phyloP scores from a whole-genome alignment of 768 basidiomycete species.

The Suillus clintonianus region DNA sequence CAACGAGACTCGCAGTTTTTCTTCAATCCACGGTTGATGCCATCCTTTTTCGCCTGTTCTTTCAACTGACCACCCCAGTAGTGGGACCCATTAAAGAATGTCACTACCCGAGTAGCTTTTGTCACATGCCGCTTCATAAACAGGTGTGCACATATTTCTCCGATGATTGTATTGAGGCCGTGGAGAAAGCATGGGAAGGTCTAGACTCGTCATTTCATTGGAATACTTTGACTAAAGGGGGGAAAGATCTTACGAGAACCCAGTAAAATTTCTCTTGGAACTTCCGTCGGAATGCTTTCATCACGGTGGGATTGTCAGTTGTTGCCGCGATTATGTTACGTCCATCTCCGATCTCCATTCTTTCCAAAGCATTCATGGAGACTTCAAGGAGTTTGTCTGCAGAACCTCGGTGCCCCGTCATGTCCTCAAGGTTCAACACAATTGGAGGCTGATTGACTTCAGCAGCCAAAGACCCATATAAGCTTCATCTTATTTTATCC shows the following conservation, averaged over 20 bases:
- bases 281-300: constrained; percentile 26
- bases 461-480: constrained; percentile 26
- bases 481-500: constrained; percentile 20
- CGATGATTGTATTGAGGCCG: too few species aligned
- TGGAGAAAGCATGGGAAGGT: constrained; percentile 20
- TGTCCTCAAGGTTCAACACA: constrained; percentile 23
- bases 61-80: constrained; percentile 38
- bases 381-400: constrained; percentile 25
- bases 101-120: constrained; percentile 16
- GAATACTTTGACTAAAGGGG: constrained; percentile 7
- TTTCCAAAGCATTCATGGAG: too few species aligned
- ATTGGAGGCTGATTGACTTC: constrained; percentile 23
- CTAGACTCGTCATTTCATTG: constrained; percentile 23
- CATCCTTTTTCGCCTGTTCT: constrained; percentile 10
- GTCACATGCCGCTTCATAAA: not conserved
- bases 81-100: constrained; percentile 35
- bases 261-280: constrained; percentile 3
- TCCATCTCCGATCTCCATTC: constrained; percentile 7
- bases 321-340: constrained; percentile 23
- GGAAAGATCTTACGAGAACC: not conserved
- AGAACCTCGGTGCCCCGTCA: constrained; percentile 23
- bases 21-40: not conserved
- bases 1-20: not conserved
- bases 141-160: too few species aligned
- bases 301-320: constrained; percentile 34